phyloP scores from a whole-genome alignment of 2,329 filamentous ascomycete genomes.

The Monosporascus cannonballus region DNA sequence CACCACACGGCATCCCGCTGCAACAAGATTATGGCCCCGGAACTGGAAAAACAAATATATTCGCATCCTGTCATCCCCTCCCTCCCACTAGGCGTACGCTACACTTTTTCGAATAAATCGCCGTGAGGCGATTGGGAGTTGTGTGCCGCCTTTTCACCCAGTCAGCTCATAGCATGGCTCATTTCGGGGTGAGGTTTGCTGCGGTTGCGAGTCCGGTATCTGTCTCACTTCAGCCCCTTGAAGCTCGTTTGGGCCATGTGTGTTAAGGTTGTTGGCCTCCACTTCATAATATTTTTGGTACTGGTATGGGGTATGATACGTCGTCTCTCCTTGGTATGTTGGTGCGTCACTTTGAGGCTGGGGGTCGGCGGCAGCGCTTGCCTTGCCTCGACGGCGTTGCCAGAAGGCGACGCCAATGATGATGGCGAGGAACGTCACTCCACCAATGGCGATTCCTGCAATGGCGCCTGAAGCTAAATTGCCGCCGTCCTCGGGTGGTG shows the following conservation, averaged over 20 bases:
- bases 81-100: too few relatives aligned
- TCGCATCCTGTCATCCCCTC: too few relatives aligned
- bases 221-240: not conserved
- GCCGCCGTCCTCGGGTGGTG: not conserved
- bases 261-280: not conserved
- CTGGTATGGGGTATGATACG: not conserved
- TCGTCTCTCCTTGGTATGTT: not conserved
- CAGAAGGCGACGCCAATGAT: not conserved
- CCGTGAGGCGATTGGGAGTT: too few relatives aligned
- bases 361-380: not conserved
- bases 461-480: not conserved
- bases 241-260: not conserved
- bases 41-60: too few relatives aligned
- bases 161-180: not conserved
- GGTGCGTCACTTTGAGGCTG: not conserved
- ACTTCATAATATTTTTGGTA: not conserved
- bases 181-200: not conserved
- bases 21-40: too few relatives aligned
- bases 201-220: not conserved
- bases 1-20: too few relatives aligned
- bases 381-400: not conserved
- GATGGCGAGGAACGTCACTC: not conserved
- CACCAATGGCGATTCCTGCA: not conserved
- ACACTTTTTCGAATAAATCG: too few relatives aligned
- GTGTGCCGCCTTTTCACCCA: not conserved